phyloP scores from a whole-genome alignment of 176 grass and related monocot genomes.

The Ampelocalamus luodianensis region DNA sequence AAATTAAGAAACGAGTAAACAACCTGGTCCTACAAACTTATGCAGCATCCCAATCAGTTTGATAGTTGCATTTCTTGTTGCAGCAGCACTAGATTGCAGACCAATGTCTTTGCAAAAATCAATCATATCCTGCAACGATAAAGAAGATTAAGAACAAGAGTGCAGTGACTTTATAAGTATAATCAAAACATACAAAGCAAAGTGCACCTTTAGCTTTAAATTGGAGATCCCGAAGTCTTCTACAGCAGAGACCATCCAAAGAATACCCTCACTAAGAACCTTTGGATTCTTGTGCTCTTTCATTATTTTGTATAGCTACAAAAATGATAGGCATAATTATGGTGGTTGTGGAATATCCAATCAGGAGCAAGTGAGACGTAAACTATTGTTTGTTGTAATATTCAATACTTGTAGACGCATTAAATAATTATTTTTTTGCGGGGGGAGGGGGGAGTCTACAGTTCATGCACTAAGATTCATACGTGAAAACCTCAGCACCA shows the following conservation, averaged over 20 bases:
- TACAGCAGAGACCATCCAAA: slow-evolving; percentile 98
- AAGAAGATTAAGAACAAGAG: slow-evolving; percentile 37
- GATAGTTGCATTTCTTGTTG: slow-evolving; percentile 89
- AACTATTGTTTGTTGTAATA: slow-evolving; percentile 8
- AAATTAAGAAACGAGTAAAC: slow-evolving; percentile 38
- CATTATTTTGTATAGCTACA: slow-evolving; percentile 99
- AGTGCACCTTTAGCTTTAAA: slow-evolving; percentile 87
- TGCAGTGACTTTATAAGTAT: not conserved
- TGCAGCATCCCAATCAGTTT: slow-evolving; percentile 93
- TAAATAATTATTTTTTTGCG: too few species aligned
- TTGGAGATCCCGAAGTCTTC: slow-evolving; percentile 93
- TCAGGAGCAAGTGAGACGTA: not conserved
- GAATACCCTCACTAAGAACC: slow-evolving; percentile 90
- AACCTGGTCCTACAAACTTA: slow-evolving; percentile 98
- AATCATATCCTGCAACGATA: slow-evolving; percentile 80
- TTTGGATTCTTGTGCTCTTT: slow-evolving; percentile 99
- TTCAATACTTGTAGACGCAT: not conserved
- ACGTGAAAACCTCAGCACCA: not conserved
- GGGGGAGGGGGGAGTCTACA: not conserved
- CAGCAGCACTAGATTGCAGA: slow-evolving; percentile 83
- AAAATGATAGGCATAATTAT: slow-evolving; percentile 39
- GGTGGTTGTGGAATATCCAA: not conserved
- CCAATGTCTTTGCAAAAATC: slow-evolving; percentile 98
- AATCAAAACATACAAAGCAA: slow-evolving; percentile 21
- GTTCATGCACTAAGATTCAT: not conserved